Base-by-base conservation (phyloP, 225 moss, liverwort and hornwort species). In the Anthoceros angustus region DNA sequence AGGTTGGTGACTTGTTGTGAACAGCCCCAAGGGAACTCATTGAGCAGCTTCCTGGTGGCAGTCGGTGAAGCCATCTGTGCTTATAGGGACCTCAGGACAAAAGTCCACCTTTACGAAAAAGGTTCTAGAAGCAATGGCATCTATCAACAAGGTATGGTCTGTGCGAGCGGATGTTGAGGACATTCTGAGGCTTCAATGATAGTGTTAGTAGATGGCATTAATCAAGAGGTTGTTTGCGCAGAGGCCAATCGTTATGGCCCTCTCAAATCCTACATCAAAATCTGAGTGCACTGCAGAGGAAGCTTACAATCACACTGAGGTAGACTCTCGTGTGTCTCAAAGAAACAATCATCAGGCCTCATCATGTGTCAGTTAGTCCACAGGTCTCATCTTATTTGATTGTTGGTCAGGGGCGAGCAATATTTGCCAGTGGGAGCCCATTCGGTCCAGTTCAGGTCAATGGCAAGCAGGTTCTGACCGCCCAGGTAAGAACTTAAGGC, bases 281-380 rank as follows among this genome's bases (percentile, higher is more conserved):
- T 86, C 90, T 65, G 93, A 94, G 81, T 94, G 90, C 73, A 94
- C 93, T 71, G 87, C 90, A 48, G 90, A 94, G 76, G 84, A 94
- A 70, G 93, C 93, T 43, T 94, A 90, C 70, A 68, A 79, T 21
- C 78, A 82, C 73, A 94, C 87, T 60, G 79, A 76, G 80, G 93
- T 90, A 42, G 18, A 40, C 8, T 64, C n/a, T 12, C 11, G 7
- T 21, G 67, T 24, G 68, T 62, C 26, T 8, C 0, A 25, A 11
- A 43, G 23, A 14, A 41, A 26, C 2, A 41, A 24, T 7, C 38
- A 48, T 5, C 26, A 43, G 23, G 64, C 10, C 6, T 55, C 42
- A 67, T 2, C 43, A 41, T 20, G 42, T 32, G 23, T 21, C 4
- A 20, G n/a, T 18, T 12, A 40, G 25, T 23, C 6, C 10, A 11